phyloP scores from a whole-genome alignment of 108 stramenopile species.

The Pseudonitzschia pungens region DNA sequence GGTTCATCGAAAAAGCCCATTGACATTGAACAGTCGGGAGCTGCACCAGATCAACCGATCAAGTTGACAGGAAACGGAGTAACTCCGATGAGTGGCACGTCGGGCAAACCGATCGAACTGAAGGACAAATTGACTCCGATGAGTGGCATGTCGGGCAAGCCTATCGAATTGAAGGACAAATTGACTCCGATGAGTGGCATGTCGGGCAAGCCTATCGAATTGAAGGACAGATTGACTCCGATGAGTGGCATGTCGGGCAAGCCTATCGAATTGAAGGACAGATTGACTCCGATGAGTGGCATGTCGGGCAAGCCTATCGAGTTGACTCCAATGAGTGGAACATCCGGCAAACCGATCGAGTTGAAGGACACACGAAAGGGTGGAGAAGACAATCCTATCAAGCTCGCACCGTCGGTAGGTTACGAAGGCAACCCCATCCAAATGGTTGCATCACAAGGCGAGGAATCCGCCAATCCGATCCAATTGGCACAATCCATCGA shows the following conservation, averaged over 20 bases:
- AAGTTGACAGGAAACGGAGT: constrained; percentile 6
- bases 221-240: neutral
- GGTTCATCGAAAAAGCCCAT: constrained; percentile 12
- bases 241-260: constrained; percentile 15
- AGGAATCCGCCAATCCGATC: constrained; percentile 1
- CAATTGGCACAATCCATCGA: constrained; percentile 5
- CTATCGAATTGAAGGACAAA: constrained; percentile 17
- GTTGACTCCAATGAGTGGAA: neutral
- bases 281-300: neutral
- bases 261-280: constrained; percentile 18
- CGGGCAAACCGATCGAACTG: neutral
- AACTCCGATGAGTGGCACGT: neutral
- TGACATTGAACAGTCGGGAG: neutral
- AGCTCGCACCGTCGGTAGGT: constrained; percentile 15
- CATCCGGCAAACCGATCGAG: neutral
- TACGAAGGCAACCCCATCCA: constrained; percentile 18
- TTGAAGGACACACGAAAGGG: constrained; percentile 5
- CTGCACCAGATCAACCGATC: constrained; percentile 1
- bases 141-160: constrained; percentile 21
- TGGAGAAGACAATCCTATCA: constrained; percentile 31
- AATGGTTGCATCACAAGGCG: constrained; percentile 10
- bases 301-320: constrained; percentile 1
- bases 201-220: constrained; percentile 19
- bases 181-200: neutral
- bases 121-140: neutral